phyloP scores from a whole-genome alignment of 2,329 filamentous ascomycete species.

The Colletotrichum tofieldiae region DNA sequence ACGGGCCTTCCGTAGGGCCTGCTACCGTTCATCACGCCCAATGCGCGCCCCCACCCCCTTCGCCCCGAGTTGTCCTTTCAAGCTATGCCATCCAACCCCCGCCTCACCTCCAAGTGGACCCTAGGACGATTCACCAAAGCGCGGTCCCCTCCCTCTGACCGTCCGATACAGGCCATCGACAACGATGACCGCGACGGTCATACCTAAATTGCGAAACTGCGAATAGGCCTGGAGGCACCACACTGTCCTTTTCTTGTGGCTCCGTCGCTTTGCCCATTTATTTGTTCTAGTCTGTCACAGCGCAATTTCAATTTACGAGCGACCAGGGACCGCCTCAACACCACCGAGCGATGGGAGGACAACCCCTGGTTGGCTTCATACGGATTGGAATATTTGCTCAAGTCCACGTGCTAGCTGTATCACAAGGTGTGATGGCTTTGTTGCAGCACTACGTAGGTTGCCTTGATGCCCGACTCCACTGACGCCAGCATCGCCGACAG shows the following conservation, averaged over 20 bases:
- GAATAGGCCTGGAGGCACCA: not conserved
- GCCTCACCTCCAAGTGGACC: not conserved
- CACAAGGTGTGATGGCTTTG: conserved; percentile 17
- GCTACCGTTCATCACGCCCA: conserved; percentile 1
- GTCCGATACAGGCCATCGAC: not conserved
- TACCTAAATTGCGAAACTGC: not conserved
- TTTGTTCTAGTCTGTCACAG: not conserved
- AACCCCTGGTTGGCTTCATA: not conserved
- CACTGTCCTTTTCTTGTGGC: not conserved
- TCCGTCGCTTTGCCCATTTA: not conserved
- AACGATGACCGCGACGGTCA: conserved; percentile 4
- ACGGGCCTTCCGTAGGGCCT: not conserved
- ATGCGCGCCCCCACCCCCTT: not conserved
- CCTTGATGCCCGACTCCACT: not conserved
- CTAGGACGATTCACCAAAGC: conserved; percentile 11
- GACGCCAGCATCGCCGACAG: not conserved
- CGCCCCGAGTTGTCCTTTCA: not conserved
- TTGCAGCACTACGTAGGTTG: not conserved
- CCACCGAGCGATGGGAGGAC: not conserved
- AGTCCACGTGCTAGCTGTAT: conserved; percentile 20
- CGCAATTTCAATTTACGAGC: conserved; percentile 2
- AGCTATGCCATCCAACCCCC: not conserved
- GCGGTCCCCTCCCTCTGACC: not conserved
- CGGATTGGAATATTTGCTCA: not conserved
- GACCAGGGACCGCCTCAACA: not conserved